Evolutionary conservation across 768 basidiomycete genomes (phyloP).

Genomic region (Kwoniella dendrophila): DNA sequence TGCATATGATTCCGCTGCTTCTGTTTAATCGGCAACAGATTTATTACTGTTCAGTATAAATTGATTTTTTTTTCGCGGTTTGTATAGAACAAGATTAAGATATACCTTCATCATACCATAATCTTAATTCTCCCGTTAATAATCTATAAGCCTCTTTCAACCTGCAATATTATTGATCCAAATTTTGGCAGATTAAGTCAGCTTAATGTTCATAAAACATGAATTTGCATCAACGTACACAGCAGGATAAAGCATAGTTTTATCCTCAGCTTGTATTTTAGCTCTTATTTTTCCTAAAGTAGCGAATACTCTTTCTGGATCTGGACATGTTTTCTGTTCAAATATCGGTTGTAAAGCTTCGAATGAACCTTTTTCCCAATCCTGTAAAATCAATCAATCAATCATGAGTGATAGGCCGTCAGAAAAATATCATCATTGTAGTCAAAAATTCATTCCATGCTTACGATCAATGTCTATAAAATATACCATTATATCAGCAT

Average conservation of each 20-base stretch:
- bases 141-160: conserved; percentile 20
- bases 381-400: conserved; percentile 13
- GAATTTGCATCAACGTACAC: conserved; percentile 24
- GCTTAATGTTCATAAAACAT: no score
- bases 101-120: conserved; percentile 29
- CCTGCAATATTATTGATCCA: conserved; percentile 2
- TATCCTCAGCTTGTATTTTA: conserved; percentile 26
- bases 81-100: not conserved
- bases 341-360: conserved; percentile 26
- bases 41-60: not conserved
- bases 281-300: conserved; percentile 16
- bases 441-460: no score
- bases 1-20: conserved; percentile 29
- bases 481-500: no score
- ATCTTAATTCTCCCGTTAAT: conserved; percentile 20
- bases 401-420: no score
- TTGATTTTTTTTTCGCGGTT: not conserved
- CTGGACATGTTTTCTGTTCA: conserved; percentile 33
- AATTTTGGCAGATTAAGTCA: no score
- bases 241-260: conserved; percentile 32
- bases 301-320: conserved; percentile 16
- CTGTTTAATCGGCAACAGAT: conserved; percentile 1
- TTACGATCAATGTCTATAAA: no score
- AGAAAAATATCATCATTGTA: no score
- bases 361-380: conserved; percentile 34